phyloP scores from a whole-genome alignment of 805 yeast genomes.

The Alloascoidea hylecoeti region DNA sequence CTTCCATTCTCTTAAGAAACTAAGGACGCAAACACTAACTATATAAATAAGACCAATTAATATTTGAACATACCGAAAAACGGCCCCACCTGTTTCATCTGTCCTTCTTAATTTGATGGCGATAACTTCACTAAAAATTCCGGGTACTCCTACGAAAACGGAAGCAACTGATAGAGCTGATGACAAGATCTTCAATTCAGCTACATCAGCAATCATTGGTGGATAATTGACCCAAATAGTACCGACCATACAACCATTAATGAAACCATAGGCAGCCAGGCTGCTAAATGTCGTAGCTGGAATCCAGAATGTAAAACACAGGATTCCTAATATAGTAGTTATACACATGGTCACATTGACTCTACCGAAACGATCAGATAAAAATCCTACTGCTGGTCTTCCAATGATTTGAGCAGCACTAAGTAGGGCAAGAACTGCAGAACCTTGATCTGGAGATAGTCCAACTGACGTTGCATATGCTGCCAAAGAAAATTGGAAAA shows the following conservation, averaged over 20 bases:
- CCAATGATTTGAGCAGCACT: conserved; percentile 34
- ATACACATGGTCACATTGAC: conserved; percentile 26
- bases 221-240: conserved; percentile 26
- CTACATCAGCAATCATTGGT: conserved; percentile 25
- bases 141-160: conserved; percentile 15
- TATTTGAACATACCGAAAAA: conserved; percentile 16
- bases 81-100: conserved; percentile 10
- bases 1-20: neutral
- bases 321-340: conserved; percentile 20
- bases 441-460: conserved; percentile 24
- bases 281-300: too few species aligned
- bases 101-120: conserved; percentile 32
- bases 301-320: conserved; percentile 35
- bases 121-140: conserved; percentile 37
- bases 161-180: conserved; percentile 24
- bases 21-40: neutral
- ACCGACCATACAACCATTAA: conserved; percentile 31
- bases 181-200: conserved; percentile 21
- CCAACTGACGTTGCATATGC: conserved; percentile 36
- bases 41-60: neutral
- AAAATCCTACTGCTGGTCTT: conserved; percentile 30
- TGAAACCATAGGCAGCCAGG: too few species aligned
- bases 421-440: conserved; percentile 28
- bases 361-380: conserved; percentile 31
- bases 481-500: conserved; percentile 14